Evolutionary conservation across 73 alveolate genomes (phyloP).

Genomic region (Paramecium pentaurelia): DNA sequence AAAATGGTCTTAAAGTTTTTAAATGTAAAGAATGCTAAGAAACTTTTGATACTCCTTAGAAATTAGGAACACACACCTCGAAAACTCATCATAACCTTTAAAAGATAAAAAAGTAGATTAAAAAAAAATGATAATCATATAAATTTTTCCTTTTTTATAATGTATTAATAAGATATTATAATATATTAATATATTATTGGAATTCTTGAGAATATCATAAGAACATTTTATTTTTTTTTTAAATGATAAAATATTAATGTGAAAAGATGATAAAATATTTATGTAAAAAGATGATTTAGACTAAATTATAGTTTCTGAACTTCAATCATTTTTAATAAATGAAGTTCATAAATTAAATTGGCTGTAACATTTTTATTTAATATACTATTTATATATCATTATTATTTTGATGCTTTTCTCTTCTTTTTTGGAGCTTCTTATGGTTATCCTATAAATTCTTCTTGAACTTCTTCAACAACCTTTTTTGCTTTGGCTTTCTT

Average conservation of each 20-base stretch:
- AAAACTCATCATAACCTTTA: neutral
- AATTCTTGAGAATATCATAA: neutral
- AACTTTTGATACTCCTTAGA: neutral
- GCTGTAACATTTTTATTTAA: neutral
- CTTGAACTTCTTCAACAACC: conserved; percentile 44
- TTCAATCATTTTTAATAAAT: too few relatives aligned
- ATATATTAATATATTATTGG: neutral
- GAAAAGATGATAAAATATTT: too few relatives aligned
- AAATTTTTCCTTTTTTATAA: neutral
- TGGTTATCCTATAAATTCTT: conserved; percentile 20
- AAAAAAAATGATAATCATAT: neutral
- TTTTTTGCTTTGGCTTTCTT: conserved; percentile 40
- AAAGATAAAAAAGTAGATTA: neutral
- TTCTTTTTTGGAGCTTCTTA: conserved; percentile 42
- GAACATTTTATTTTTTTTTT: too few relatives aligned
- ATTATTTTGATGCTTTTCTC: conserved; percentile 24
- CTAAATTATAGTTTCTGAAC: too few relatives aligned
- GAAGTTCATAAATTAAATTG: neutral
- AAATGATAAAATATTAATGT: too few relatives aligned
- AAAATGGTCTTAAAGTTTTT: neutral
- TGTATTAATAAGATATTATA: neutral
- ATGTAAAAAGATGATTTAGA: too few relatives aligned
- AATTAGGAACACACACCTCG: neutral
- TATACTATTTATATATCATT: conserved; percentile 19
- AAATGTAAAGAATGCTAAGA: neutral